A percentile compares a stretch with the other conserved stretches of the same genome.
phyloP scores from a whole-genome alignment of 106 monocot genomes.

The Gastrodia elata region DNA sequence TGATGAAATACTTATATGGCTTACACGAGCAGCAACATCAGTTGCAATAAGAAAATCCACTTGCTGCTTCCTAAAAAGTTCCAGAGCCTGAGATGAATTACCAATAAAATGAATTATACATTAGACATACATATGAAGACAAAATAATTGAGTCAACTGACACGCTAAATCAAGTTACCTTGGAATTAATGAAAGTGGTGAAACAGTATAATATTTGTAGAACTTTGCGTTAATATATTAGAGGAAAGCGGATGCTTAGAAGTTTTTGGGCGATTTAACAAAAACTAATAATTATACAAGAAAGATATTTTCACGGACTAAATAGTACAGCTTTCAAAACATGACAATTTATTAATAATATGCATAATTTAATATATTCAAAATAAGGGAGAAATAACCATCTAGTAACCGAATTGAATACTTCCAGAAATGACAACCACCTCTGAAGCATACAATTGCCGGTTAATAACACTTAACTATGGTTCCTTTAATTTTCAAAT shows the following conservation, averaged over 20 bases:
- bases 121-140: background rate
- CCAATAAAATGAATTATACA: slow-evolving; percentile 10
- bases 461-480: background rate
- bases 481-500: too few species aligned
- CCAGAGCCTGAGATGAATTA: slow-evolving; percentile 70
- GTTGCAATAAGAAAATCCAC: slow-evolving; percentile 94
- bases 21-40: slow-evolving; percentile 99
- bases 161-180: background rate
- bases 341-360: background rate
- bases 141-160: background rate
- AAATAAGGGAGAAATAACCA: background rate
- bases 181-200: background rate
- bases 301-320: background rate
- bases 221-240: background rate
- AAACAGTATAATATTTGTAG: background rate
- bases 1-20: slow-evolving; percentile 17
- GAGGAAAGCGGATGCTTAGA: background rate
- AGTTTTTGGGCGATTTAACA: background rate
- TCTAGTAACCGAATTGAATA: background rate
- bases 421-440: background rate
- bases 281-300: background rate
- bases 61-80: slow-evolving; percentile 86
- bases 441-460: background rate
- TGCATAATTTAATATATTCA: background rate
- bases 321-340: background rate